A percentile compares a stretch with the other conserved stretches of the same genome.
These are phyloP conservation scores for Psilocybe cubensis DNA, from an alignment of 768 basidiomycete genomes.

Conservation along the genomic window DNA sequence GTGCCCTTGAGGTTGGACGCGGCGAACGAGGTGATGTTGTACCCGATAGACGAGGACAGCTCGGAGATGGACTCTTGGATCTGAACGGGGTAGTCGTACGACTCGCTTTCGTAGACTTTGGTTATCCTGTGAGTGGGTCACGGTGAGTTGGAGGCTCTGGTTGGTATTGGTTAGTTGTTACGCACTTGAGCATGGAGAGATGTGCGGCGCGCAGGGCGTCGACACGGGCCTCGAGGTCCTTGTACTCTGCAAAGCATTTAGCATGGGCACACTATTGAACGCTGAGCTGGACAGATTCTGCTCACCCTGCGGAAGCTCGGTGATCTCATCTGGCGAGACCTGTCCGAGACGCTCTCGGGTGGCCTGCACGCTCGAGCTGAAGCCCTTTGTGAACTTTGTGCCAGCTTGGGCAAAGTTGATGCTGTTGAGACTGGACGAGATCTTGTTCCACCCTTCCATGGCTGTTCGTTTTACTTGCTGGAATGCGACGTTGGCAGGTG, in stretches of 20 bases:
- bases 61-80: constrained; percentile 59
- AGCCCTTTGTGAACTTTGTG: constrained; percentile 75
- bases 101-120: constrained; percentile 86
- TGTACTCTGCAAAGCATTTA: constrained; percentile 71
- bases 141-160: not conserved
- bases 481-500: constrained; percentile 5
- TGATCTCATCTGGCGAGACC: constrained; percentile 90
- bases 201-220: constrained; percentile 89
- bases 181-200: constrained; percentile 75
- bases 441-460: constrained; percentile 71
- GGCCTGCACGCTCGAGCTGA: constrained; percentile 83
- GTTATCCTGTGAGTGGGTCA: constrained; percentile 59
- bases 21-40: constrained; percentile 82
- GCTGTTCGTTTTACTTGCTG: constrained; percentile 22
- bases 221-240: constrained; percentile 91
- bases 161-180: constrained; percentile 8
- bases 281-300: not conserved
- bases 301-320: constrained; percentile 89
- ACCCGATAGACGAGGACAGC: constrained; percentile 50
- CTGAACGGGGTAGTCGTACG: constrained; percentile 89
- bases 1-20: constrained; percentile 89
- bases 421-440: constrained; percentile 61
- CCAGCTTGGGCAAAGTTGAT: constrained; percentile 80
- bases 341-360: constrained; percentile 89
- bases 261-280: not conserved